Conservation (phyloP, 2,329 filamentous ascomycete species). For the Cytospora mali region DNA sequence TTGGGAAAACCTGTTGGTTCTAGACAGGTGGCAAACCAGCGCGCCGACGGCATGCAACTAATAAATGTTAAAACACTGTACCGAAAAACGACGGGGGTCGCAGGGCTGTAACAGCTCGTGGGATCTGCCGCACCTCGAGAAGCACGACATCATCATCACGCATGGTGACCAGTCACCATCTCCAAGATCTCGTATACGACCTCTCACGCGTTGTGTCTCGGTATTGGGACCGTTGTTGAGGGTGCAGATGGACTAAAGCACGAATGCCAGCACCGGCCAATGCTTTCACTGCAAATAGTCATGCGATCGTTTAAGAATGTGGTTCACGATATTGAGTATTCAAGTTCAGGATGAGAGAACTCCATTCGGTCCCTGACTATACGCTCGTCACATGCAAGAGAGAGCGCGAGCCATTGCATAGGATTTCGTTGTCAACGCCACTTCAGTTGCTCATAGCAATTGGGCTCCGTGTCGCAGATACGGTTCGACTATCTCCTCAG, state of each 20-base stretch:
- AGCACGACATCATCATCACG: conserved; percentile 19
- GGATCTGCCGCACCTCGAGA: background rate
- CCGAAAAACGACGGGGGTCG: background rate
- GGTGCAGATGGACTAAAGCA: background rate
- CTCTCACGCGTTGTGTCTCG: background rate
- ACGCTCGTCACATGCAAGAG: background rate
- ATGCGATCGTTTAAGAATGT: background rate
- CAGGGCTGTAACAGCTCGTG: conserved; percentile 13
- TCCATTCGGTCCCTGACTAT: background rate
- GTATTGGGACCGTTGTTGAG: background rate
- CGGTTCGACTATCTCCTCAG: background rate
- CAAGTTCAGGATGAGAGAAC: background rate
- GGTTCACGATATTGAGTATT: background rate
- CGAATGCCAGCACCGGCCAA: background rate
- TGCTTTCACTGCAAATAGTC: background rate
- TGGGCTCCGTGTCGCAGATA: background rate
- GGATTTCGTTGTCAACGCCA: background rate
- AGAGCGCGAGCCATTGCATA: background rate
- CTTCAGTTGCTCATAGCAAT: background rate
- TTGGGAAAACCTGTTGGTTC: background rate
- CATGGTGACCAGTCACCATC: background rate
- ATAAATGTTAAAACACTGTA: conserved; percentile 1
- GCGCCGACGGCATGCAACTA: background rate
- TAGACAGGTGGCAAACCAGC: conserved; percentile 10
- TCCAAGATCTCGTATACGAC: background rate